Conservation (phyloP, 345 rosid genomes). For the Arabidopsis arenosa region DNA sequence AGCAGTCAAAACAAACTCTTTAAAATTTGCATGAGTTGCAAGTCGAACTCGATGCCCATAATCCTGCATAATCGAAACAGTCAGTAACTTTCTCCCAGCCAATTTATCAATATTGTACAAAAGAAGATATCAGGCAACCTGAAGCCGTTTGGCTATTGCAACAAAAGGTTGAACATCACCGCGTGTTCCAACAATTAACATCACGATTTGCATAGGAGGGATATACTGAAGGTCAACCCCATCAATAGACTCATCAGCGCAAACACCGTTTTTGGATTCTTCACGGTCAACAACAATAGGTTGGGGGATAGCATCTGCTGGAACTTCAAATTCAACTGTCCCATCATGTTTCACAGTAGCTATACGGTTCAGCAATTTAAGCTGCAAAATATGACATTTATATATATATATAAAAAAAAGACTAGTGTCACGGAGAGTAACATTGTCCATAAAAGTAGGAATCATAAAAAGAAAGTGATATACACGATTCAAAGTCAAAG, state of each 20-base stretch:
- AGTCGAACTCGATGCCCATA: constrained; percentile 99
- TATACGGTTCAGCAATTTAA: constrained; percentile 78
- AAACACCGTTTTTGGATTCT: constrained; percentile 48
- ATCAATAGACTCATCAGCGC: constrained; percentile 70
- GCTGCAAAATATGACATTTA: constrained; percentile 59
- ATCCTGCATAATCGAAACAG: constrained; percentile 66
- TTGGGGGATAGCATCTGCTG: constrained; percentile 73
- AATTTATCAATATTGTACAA: background rate
- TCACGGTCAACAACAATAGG: constrained; percentile 47
- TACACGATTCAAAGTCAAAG: background rate
- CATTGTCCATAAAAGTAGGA: constrained; percentile 1
- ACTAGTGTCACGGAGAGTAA: constrained; percentile 21
- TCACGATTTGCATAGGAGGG: constrained; percentile 76
- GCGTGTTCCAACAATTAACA: constrained; percentile 79
- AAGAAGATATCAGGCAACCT: constrained; percentile 52
- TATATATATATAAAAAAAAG: background rate
- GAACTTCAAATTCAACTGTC: constrained; percentile 90
- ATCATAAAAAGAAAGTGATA: background rate
- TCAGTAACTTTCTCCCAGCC: background rate
- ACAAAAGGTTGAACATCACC: constrained; percentile 94
- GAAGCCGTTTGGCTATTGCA: constrained; percentile 83
- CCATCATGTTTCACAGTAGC: constrained; percentile 97
- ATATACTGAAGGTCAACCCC: constrained; percentile 61
- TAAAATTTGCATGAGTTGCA: constrained; percentile 98
- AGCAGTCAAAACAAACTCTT: constrained; percentile 95